A percentile compares a stretch with the other conserved stretches of the same genome.
Evolutionary conservation across 257 asterid species (phyloP).

Genomic region (Gentiana straminea): DNA sequence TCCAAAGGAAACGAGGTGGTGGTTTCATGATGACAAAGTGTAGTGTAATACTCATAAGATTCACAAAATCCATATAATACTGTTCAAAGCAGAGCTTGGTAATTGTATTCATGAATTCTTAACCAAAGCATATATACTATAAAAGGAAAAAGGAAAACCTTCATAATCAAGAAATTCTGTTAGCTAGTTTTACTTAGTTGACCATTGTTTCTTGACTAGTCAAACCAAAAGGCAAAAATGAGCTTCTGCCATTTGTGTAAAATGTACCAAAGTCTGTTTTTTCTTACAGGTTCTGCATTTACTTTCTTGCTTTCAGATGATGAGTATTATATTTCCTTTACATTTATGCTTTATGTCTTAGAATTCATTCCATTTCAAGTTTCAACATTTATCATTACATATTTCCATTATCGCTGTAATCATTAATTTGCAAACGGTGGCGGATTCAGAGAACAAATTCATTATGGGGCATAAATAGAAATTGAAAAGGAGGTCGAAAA

Average conservation of each 20-base stretch:
- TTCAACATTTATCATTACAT: no score
- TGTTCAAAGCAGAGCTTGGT: slow-evolving; percentile 9
- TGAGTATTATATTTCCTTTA: no score
- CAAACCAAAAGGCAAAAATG: slow-evolving; percentile 9
- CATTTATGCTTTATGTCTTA: no score
- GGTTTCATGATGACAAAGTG: slow-evolving; percentile 98
- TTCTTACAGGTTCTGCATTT: no score
- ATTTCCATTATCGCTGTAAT: no score
- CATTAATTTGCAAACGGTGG: no score
- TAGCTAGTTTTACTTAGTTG: slow-evolving; percentile 5
- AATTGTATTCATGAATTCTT: slow-evolving; percentile 2
- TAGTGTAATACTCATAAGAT: slow-evolving; percentile 16
- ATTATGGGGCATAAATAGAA: no score
- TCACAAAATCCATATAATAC: slow-evolving; percentile 4
- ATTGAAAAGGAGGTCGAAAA: no score
- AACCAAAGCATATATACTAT: no score
- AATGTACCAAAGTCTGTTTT: neutral
- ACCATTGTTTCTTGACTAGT: slow-evolving; percentile 15
- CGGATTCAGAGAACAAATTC: no score
- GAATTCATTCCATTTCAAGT: no score
- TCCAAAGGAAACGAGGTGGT: slow-evolving; percentile 99
- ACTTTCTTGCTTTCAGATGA: no score
- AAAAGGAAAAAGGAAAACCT: slow-evolving; percentile 10
- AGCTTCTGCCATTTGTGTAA: slow-evolving; percentile 6
- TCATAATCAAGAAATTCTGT: slow-evolving; percentile 7